Evolutionary conservation across 192 early-diverging fungal genomes (phyloP), one percentile per base, ranked within the genome.

Genomic region (Backusella westeae): DNA sequence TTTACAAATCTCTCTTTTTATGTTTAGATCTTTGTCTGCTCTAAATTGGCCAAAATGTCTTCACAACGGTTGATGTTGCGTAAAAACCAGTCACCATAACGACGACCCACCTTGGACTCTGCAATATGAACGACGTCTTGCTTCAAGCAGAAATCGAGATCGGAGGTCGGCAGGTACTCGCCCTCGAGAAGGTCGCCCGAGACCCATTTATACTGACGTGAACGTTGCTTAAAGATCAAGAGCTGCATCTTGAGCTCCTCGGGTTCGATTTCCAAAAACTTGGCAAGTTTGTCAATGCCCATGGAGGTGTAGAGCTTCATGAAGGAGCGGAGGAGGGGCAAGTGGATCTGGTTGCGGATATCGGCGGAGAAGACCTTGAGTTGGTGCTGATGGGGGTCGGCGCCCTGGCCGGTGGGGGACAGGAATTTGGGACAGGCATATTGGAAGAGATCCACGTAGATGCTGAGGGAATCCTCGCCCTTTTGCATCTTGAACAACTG

Each of bases 361-460:
- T 99, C 96, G 35, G 86, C 81, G 76, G 96, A 75, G 76, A 99
- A 99, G 70, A 94, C 88, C 84, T 91, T 93, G 78, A 91, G 88
- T 86, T 98, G 96, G 81, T 93, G 93, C 39, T 85, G 83, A 41
- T 91, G 87, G 5, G 95, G 96, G 72, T 92, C 91, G 29, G 21
- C 10, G 23, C 36, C 36, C 75, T 77, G 42, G 35, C 93, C 91
- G 67, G 89, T 93, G 53, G 96, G 95, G 35, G 92, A 91, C 75
- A 99, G 96, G 82, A 99, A 99, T 84, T 96, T 97, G 75, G 97
- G 97, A 84, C 94, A 96, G 14, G 97, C 92, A 77, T 91, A 96
- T 67, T 87, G 86, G 85, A 93, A 99, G 36, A 99, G 90, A 81
- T 97, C 97, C 72, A 95, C 94, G 76, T 96, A 93, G 41, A 92